Percentiles rank a stretch among this genome's conserved stretches.
These are phyloP conservation scores for Ustilago curta DNA, from an alignment of 1,284 basidiomycete genomes.

Conservation along the genomic window DNA sequence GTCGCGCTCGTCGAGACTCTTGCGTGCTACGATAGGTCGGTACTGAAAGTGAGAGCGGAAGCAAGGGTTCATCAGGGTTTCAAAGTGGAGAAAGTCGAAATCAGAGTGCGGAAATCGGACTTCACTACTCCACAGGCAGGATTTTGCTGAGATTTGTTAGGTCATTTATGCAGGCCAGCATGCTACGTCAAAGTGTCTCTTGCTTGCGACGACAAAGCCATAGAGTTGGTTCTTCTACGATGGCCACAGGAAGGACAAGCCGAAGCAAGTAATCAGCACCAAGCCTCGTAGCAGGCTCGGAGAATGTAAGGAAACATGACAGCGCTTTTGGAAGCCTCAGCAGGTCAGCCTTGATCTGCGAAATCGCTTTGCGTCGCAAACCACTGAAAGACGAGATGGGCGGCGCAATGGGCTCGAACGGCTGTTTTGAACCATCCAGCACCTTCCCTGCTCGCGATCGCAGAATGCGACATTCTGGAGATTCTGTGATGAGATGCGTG, in stretches of 20 bases:
- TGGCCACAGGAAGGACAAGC: slow-evolving; percentile 23
- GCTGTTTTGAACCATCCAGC: slow-evolving; percentile 25
- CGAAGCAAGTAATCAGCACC: not conserved
- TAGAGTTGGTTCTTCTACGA: slow-evolving; percentile 28
- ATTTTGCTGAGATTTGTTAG: not conserved
- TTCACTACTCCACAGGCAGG: not conserved
- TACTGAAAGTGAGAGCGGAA: too few relatives aligned
- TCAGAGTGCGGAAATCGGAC: slow-evolving; percentile 10
- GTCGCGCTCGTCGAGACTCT: not conserved
- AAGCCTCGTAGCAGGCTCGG: not conserved
- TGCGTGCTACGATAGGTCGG: not conserved
- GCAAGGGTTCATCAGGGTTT: not conserved
- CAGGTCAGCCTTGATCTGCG: slow-evolving; percentile 20
- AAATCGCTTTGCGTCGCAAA: slow-evolving; percentile 22
- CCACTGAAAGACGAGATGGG: slow-evolving; percentile 25
- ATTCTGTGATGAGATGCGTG: slow-evolving; percentile 52
- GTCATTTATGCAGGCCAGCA: not conserved
- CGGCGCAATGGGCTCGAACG: slow-evolving; percentile 24
- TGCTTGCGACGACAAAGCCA: slow-evolving; percentile 42
- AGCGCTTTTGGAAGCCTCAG: slow-evolving; percentile 4
- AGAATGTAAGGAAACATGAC: not conserved
- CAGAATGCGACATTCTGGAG: slow-evolving; percentile 27
- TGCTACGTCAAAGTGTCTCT: not conserved
- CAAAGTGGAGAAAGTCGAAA: slow-evolving; percentile 12
- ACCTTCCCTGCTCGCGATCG: not conserved